Base-by-base conservation (phyloP, 495 filamentous ascomycete species). In the Xeromyces bisporus region DNA sequence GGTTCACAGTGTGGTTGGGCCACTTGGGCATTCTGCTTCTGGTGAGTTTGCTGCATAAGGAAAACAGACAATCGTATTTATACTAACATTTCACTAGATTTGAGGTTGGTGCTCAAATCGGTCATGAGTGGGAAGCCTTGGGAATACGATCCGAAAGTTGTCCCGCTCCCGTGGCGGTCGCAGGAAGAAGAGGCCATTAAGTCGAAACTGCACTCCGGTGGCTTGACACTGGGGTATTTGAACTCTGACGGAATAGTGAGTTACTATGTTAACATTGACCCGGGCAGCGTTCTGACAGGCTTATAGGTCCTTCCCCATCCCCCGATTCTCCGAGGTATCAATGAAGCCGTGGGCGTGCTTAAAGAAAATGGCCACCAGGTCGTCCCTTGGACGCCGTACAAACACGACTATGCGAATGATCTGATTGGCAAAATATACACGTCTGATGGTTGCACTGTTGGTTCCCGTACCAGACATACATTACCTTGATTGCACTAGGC, bases 1-100 rank as follows among this genome's bases (percentile, higher is more conserved):
- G 1, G 42, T 52, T 7, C 62, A 60, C 36, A 62, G 61, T 36
- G 37, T 60, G 6, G 53, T 54, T 23, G 59, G 59, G 4, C 20
- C 20, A 4, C 4, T 21, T 21, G 20, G 5, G 20, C 20, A 21
- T 21, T 21, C 20, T 21, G 20, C 20, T 21, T 21, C 20, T 4
- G 20, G 20, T 21, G 9, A 21, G 20, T 9, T 21, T 4, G n/a
- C n/a, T n/a, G n/a, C n/a, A n/a, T n/a, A n/a, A n/a, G n/a, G n/a
- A n/a, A n/a, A n/a, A n/a, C n/a, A n/a, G 20, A 9, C 9, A 21
- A 9, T 9, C 20, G 4, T 21, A 21, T 21, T 21, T 9, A 9
- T 4, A 9, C 20, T 21, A 5, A 9, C 9, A 14, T 15, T 28
- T 14, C 14, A 56, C 37, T 2, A 45, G 46, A 49, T 17, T 10